Evolutionary conservation across 140 eudicot species (phyloP), one percentile per base, ranked within the genome.

Genomic region (Stevia rebaudiana): DNA sequence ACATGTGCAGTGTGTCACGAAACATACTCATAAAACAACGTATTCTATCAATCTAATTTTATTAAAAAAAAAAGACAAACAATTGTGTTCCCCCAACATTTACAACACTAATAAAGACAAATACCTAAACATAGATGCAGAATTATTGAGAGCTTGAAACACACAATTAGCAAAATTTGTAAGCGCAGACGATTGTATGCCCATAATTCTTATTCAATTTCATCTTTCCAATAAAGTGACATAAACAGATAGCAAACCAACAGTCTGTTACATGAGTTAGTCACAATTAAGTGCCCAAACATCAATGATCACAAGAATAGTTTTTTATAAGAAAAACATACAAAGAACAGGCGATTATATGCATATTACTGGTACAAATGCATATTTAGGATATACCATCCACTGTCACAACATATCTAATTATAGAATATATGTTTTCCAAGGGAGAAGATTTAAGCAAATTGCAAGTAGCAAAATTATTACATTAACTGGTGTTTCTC

Each of bases 401-500:
- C 39, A 24, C 60, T 12, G 16, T 24, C 21, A 53, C 60, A 24
- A 53, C 60, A 24, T 22, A 13, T 22, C 58, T 28, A 33, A 8
- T 22, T 12, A 70, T 61, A 47, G 16, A 61, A 47, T 16, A 6
- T 8, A 51, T 18, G 8, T 33, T n/a, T 19, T 37, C 23, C 17
- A 25, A 36, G 44, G 24, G 48, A 19, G 30, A 40, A 54, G 18
- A 8, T 42, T 52, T 50, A 22, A 22, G 47, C 15, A 71, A 50
- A 39, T 24, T 55, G 42, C 74, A 43, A 41, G 39, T 28, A 43
- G 35, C 42, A 68, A 25, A 23, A 9, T 11, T 24, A n/a, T 16
- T 61, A 52, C 54, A 71, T 12, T 25, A 7, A 44, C 35, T 60
- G n/a, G 50, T 24, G 59, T 70, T 35, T 69, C 74, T 35, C 17